Percentiles rank a stretch among this genome's conserved stretches.
These are phyloP conservation scores for Verticillium nonalfalfae DNA, from an alignment of 2,329 filamentous ascomycete genomes.

Conservation along the genomic window DNA sequence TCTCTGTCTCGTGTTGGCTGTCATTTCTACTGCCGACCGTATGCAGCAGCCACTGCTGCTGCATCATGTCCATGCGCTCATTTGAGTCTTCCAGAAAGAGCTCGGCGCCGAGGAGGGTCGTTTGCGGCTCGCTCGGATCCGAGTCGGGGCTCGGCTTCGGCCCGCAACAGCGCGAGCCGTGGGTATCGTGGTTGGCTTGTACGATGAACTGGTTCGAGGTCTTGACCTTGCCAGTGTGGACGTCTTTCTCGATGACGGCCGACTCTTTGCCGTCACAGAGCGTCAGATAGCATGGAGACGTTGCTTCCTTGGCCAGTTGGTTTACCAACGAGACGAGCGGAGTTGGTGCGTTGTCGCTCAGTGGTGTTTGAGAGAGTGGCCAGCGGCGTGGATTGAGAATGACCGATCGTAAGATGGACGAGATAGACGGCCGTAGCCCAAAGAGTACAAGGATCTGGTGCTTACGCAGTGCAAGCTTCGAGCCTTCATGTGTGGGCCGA, in stretches of 20 bases:
- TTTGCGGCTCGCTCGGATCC: not conserved
- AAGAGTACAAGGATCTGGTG: slow-evolving; percentile 48
- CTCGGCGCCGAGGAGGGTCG: slow-evolving; percentile 13
- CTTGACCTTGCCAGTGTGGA: slow-evolving; percentile 33
- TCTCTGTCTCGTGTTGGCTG: not conserved
- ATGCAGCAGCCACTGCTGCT: slow-evolving; percentile 6
- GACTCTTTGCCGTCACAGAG: slow-evolving; percentile 43
- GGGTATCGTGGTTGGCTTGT: slow-evolving; percentile 48
- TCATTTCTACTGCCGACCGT: not conserved
- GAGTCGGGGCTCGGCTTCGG: not conserved
- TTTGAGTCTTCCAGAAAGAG: slow-evolving; percentile 21
- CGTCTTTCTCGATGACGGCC: slow-evolving; percentile 50
- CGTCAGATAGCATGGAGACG: slow-evolving; percentile 51
- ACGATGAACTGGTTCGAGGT: slow-evolving; percentile 43
- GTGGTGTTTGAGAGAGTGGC: not conserved
- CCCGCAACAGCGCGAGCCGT: slow-evolving; percentile 4
- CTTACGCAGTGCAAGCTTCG: slow-evolving; percentile 29
- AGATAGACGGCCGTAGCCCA: slow-evolving; percentile 45
- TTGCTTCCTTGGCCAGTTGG: slow-evolving; percentile 27
- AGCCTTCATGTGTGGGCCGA: slow-evolving; percentile 38
- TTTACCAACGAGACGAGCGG: not conserved
- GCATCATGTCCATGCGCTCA: slow-evolving; percentile 1
- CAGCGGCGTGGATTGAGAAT: slow-evolving; percentile 10
- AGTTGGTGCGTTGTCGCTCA: not conserved
- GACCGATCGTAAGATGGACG: slow-evolving; percentile 37